Evolutionary conservation across 1,284 basidiomycete genomes (phyloP).

Genomic region (Puccinia novopanici): DNA sequence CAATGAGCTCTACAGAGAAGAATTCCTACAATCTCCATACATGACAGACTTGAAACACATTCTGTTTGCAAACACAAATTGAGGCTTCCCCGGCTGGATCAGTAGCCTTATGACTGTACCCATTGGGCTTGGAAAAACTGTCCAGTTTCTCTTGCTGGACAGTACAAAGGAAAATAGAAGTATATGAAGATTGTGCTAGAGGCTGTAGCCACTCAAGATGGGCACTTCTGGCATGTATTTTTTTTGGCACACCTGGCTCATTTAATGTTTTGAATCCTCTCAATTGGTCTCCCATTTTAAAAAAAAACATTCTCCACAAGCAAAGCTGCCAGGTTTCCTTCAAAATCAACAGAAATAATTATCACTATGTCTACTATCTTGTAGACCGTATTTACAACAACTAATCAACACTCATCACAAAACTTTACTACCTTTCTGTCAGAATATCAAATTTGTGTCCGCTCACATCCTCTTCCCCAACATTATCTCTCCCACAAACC

Average conservation of each 20-base stretch:
- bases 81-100: not conserved
- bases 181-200: too few species aligned
- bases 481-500: too few species aligned
- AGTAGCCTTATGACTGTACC: constrained; percentile 24
- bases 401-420: not conserved
- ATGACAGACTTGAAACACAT: not conserved
- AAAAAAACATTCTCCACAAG: not conserved
- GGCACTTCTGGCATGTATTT: not conserved
- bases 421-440: not conserved
- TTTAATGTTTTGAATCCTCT: not conserved
- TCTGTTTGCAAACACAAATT: not conserved
- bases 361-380: constrained; percentile 13
- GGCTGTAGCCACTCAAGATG: too few species aligned
- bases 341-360: too few species aligned
- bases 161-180: too few species aligned
- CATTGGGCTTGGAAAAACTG: constrained; percentile 38
- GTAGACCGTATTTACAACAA: constrained; percentile 1
- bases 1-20: not conserved
- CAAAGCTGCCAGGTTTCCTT: not conserved
- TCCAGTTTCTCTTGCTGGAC: too few species aligned
- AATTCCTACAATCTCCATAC: not conserved
- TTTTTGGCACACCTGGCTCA: not conserved
- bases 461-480: too few species aligned
- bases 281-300: not conserved
- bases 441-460: not conserved